Evolutionary conservation across 257 asterid genomes (phyloP).

Genomic region (Perilla frutescens): DNA sequence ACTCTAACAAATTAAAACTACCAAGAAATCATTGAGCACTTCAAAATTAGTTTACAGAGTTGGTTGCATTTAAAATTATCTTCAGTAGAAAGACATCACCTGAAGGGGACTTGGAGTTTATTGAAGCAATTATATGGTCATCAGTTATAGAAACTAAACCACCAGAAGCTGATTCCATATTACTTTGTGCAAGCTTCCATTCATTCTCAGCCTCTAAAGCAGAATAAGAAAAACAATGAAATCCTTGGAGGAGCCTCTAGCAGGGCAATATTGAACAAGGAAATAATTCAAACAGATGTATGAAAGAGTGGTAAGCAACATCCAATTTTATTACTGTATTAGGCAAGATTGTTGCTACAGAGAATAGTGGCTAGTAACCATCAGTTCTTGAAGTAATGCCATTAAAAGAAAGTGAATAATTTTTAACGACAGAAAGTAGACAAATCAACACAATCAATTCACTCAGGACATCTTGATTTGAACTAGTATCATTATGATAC

Average conservation of each 20-base stretch:
- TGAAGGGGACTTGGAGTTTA: slow-evolving; percentile 81
- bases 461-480: slow-evolving; percentile 9
- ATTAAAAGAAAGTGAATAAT: slow-evolving; percentile 4
- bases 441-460: slow-evolving; percentile 1
- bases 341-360: slow-evolving; percentile 79
- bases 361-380: slow-evolving; percentile 29
- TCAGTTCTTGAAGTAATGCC: slow-evolving; percentile 27
- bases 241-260: slow-evolving; percentile 32
- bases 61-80: slow-evolving; percentile 24
- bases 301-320: slow-evolving; percentile 76
- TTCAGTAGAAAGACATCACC: slow-evolving; percentile 54
- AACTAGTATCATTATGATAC: not conserved
- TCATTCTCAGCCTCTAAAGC: slow-evolving; percentile 93
- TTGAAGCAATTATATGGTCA: slow-evolving; percentile 79
- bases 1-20: slow-evolving; percentile 25
- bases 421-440: not conserved
- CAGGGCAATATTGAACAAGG: slow-evolving; percentile 29
- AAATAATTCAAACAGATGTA: slow-evolving; percentile 60
- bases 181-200: slow-evolving; percentile 88
- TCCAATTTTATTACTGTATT: slow-evolving; percentile 76
- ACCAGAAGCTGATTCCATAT: slow-evolving; percentile 92
- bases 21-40: slow-evolving; percentile 28
- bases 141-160: slow-evolving; percentile 78
- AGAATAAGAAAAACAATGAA: slow-evolving; percentile 30
- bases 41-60: slow-evolving; percentile 18